A percentile compares a stretch with the other conserved stretches of the same genome.
These are phyloP conservation scores for Pichia norvegensis DNA, from an alignment of 1,139 yeast genomes.

Conservation along the genomic window DNA sequence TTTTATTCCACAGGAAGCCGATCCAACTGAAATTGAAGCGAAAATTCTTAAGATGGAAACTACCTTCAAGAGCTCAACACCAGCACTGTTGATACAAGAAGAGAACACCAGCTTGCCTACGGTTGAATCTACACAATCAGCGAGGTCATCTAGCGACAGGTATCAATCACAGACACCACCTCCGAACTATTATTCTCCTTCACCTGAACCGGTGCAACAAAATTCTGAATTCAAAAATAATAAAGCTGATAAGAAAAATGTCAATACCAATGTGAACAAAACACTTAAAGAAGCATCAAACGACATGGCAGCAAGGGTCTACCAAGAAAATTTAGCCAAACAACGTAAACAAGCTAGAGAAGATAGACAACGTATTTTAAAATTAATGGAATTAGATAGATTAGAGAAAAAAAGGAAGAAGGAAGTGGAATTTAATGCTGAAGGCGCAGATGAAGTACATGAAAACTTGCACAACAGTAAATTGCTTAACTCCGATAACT, in stretches of 20 bases:
- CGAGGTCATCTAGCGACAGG: not conserved
- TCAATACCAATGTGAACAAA: not conserved
- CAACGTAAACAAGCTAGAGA: constrained; percentile 34
- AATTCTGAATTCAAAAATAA: not conserved
- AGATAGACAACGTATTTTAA: constrained; percentile 49
- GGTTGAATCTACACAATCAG: not conserved
- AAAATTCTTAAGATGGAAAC: constrained; percentile 17
- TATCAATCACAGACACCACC: not conserved
- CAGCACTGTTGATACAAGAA: not conserved
- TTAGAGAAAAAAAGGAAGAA: constrained; percentile 43
- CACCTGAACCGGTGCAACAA: constrained; percentile 1
- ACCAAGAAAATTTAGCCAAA: constrained; percentile 35
- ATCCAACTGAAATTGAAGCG: constrained; percentile 25
- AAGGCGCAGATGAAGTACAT: constrained; percentile 5
- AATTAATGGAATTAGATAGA: constrained; percentile 43
- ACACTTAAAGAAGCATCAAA: constrained; percentile 35
- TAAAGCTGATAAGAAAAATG: not conserved
- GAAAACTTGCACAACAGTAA: constrained; percentile 20
- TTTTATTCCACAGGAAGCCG: constrained; percentile 30
- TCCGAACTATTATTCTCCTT: not conserved
- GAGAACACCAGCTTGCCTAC: not conserved
- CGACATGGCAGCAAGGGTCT: constrained; percentile 31
- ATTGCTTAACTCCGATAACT: constrained; percentile 17
- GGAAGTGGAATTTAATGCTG: constrained; percentile 8
- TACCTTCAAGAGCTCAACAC: constrained; percentile 8